Evolutionary conservation across 306 rosid genomes (phyloP).

Genomic region (Echinosophora koreensis): DNA sequence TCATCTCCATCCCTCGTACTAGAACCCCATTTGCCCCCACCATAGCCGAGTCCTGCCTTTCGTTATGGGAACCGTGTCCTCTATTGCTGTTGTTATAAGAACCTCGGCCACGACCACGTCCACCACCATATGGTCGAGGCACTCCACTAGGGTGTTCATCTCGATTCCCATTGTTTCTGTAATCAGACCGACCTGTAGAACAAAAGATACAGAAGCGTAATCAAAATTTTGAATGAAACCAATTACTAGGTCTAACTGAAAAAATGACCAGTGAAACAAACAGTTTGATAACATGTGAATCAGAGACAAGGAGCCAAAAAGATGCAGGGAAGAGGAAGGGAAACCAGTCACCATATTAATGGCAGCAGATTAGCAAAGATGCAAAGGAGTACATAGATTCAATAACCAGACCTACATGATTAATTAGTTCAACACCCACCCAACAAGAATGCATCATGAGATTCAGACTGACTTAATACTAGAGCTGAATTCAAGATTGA

Average conservation of each 20-base stretch:
- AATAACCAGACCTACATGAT: not conserved
- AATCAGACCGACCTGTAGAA: conserved; percentile 67
- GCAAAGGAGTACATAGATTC: not conserved
- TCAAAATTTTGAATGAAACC: conserved; percentile 2
- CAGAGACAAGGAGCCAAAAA: conserved; percentile 16
- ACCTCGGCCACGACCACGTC: conserved; percentile 79
- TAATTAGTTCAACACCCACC: conserved; percentile 4
- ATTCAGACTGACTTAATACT: not conserved
- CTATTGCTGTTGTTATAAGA: conserved; percentile 56
- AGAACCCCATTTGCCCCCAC: conserved; percentile 72
- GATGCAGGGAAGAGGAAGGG: conserved; percentile 22
- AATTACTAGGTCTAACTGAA: not conserved
- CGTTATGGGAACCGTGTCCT: conserved; percentile 66
- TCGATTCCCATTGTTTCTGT: conserved; percentile 65
- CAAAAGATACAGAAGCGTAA: not conserved
- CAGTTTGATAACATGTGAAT: conserved; percentile 23
- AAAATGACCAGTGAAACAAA: conserved; percentile 7
- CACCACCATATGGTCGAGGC: conserved; percentile 82
- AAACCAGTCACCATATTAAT: not conserved
- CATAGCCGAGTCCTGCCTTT: conserved; percentile 75
- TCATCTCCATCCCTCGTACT: conserved; percentile 70
- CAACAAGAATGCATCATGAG: conserved; percentile 2
- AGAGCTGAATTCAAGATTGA: conserved; percentile 6
- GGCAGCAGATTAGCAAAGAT: not conserved
- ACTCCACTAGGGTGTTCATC: conserved; percentile 91